phyloP scores from a whole-genome alignment of 768 basidiomycete species.

The Trametes sanguinea region DNA sequence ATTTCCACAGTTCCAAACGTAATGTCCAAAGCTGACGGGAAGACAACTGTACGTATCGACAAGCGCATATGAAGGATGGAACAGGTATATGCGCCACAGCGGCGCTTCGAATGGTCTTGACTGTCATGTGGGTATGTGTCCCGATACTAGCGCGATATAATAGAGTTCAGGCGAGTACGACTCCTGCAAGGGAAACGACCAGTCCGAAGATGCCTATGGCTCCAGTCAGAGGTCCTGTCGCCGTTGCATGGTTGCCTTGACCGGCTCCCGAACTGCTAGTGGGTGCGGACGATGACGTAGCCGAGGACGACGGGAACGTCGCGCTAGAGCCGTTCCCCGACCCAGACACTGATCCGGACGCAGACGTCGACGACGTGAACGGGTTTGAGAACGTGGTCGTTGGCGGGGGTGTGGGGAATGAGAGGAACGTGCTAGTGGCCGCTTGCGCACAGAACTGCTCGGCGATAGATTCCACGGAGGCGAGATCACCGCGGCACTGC shows the following conservation, averaged over 20 bases:
- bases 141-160: neutral
- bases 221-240: neutral
- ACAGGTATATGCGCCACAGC: too few species aligned
- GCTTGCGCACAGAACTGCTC: slow-evolving; percentile 50
- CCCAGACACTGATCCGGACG: slow-evolving; percentile 3
- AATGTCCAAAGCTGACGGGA: too few species aligned
- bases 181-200: neutral
- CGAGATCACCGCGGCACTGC: slow-evolving; percentile 41
- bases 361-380: slow-evolving; percentile 16
- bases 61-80: too few species aligned
- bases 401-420: slow-evolving; percentile 37
- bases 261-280: neutral
- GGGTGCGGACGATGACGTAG: neutral
- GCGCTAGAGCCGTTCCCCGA: neutral
- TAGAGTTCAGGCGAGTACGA: neutral
- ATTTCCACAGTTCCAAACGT: too few species aligned
- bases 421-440: slow-evolving; percentile 36
- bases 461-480: slow-evolving; percentile 45
- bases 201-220: neutral
- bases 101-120: too few species aligned
- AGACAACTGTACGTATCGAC: too few species aligned
- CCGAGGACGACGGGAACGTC: neutral
- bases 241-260: neutral
- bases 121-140: neutral
- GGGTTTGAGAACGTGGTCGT: slow-evolving; percentile 16